Evolutionary conservation across 768 basidiomycete species (phyloP), one percentile per base, ranked within the genome.

Genomic region (Phanerochaete carnosa): DNA sequence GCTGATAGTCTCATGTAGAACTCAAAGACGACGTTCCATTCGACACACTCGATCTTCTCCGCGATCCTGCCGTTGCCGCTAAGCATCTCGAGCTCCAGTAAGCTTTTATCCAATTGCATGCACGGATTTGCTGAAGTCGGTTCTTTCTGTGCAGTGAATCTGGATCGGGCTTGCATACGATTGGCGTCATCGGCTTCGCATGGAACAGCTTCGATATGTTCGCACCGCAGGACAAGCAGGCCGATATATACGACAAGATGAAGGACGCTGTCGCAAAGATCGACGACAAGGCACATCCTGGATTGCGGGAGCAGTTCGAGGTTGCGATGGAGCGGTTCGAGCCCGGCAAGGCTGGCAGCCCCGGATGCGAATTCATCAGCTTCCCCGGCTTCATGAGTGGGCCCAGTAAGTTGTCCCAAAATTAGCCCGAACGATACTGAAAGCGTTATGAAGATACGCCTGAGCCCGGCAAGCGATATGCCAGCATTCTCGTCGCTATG

Each of bases 241-340:
- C 37, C 1, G 55, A 53, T 23, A 26, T 58, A 12, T 52, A 52
- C 45, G 1, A 57, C 49, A 25, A 28, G 32, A 58, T 58, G 54
- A 22, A 62, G 59, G 55, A 57, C 37, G 60, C 58, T 9, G 15
- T 61, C 9, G 37, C 32, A 22, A 55, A 33, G 28, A 29, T 58
- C 25, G 60, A 61, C 51, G 32, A 13, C 35, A 65, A 68, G 30
- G 64, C 62, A 26, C 62, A 70, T 0, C 74, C 77, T 1, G 77
- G 76, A 0, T 55, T 78, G 1, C 60, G 61, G 13, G 79, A 79
- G 57, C 81, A 82, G 63, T 73, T 76, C 39, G 69, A 75, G 30
- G 62, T 80, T 9, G 75, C 75, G 57, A 60, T 80, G 9, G 69
- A 71, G 11, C 72, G 74, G 2, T 57, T 77, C 5, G 60, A 69